Evolutionary conservation across 2,329 filamentous ascomycete species (phyloP).

Genomic region (Phyllosticta citriasiana): DNA sequence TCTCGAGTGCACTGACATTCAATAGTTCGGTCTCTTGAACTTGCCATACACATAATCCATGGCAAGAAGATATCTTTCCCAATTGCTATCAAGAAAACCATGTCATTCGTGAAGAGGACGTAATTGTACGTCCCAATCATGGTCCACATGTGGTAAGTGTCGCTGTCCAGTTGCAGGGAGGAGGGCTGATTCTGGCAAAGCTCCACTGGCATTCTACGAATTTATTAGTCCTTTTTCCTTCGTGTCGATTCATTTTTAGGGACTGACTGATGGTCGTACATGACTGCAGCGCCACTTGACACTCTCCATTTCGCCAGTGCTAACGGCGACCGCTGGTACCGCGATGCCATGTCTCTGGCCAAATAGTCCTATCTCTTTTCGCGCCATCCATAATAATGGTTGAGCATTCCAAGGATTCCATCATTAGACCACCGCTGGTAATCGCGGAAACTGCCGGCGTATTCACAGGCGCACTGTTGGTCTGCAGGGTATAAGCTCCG

Average conservation of each 20-base stretch:
- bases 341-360: slow-evolving; percentile 43
- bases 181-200: slow-evolving; percentile 31
- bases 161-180: slow-evolving; percentile 22
- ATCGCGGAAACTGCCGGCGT: slow-evolving; percentile 17
- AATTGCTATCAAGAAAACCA: slow-evolving; percentile 31
- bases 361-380: slow-evolving; percentile 33
- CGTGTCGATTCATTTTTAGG: slow-evolving; percentile 32
- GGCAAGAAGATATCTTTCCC: slow-evolving; percentile 35
- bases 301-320: slow-evolving; percentile 36
- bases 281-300: slow-evolving; percentile 30
- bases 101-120: slow-evolving; percentile 29
- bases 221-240: neutral
- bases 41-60: slow-evolving; percentile 32
- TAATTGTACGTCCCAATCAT: slow-evolving; percentile 38
- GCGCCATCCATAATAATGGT: slow-evolving; percentile 31
- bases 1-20: slow-evolving; percentile 36
- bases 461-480: slow-evolving; percentile 24
- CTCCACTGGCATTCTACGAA: slow-evolving; percentile 5
- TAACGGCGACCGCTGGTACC: slow-evolving; percentile 26
- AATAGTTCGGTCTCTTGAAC: slow-evolving; percentile 36
- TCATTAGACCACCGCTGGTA: slow-evolving; percentile 27
- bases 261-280: slow-evolving; percentile 28
- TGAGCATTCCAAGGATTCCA: slow-evolving; percentile 25
- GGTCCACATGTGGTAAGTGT: slow-evolving; percentile 44
- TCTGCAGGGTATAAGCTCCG: slow-evolving; percentile 44